Conservation (phyloP, 2,329 filamentous ascomycete genomes). For the Talaromyces verruculosus region DNA sequence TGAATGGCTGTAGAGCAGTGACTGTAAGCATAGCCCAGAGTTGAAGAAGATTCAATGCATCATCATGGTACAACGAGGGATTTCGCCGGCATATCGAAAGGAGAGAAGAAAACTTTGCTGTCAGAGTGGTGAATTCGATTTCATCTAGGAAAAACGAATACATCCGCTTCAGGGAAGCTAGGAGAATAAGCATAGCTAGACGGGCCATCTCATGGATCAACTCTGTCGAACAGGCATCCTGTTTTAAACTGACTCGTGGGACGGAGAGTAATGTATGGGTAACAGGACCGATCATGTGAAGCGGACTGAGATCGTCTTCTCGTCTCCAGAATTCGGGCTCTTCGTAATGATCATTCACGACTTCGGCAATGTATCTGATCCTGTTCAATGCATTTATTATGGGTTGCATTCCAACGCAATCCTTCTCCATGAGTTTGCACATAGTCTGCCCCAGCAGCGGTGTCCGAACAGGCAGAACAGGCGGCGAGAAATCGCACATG, state of each 20-base stretch:
- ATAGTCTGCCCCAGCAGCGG: neutral
- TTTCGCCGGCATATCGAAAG: neutral
- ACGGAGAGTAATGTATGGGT: conserved; percentile 22
- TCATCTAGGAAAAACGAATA: conserved; percentile 20
- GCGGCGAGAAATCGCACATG: neutral
- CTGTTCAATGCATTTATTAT: conserved; percentile 1
- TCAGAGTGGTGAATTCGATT: neutral
- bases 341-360: conserved; percentile 10
- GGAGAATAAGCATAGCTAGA: conserved; percentile 22
- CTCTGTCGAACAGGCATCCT: neutral
- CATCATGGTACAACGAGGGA: neutral
- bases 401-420: neutral
- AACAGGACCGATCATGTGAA: conserved; percentile 19
- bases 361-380: neutral
- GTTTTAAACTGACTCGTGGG: conserved; percentile 8
- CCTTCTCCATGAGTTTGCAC: neutral
- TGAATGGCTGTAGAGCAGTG: conserved; percentile 2
- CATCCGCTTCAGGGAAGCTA: conserved; percentile 19
- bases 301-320: conserved; percentile 23
- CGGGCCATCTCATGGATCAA: conserved; percentile 19
- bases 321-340: conserved; percentile 20
- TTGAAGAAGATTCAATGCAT: neutral
- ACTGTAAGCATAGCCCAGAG: conserved; percentile 16
- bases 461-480: neutral
- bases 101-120: conserved; percentile 7